Percentiles rank a stretch among this genome's conserved stretches.
phyloP scores from a whole-genome alignment of 805 yeast genomes.

The Teunomyces kruisii region DNA sequence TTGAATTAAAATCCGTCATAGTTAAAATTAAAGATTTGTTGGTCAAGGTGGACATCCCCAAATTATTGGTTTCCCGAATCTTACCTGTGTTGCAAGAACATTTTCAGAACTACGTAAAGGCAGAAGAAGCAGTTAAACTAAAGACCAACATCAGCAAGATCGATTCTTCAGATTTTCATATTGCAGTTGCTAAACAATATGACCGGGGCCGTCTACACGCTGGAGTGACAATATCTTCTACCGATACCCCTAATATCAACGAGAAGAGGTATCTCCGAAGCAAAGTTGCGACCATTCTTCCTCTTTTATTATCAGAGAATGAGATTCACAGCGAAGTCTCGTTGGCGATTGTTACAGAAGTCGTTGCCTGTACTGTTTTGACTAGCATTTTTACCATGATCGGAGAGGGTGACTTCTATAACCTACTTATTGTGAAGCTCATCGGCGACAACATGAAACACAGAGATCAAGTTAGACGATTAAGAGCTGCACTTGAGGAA shows the following conservation, averaged over 20 bases:
- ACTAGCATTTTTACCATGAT: constrained; percentile 56
- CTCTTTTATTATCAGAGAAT: constrained; percentile 45
- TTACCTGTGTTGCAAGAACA: constrained; percentile 71
- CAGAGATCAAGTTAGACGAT: constrained; percentile 67
- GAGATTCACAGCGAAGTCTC: constrained; percentile 53
- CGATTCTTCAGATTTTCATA: constrained; percentile 35
- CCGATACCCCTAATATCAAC: constrained; percentile 28
- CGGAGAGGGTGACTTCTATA: constrained; percentile 76
- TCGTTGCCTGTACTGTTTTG: constrained; percentile 49
- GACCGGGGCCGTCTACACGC: constrained; percentile 58
- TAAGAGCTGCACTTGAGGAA: constrained; percentile 66
- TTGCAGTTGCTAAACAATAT: constrained; percentile 44
- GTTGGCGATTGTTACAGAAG: constrained; percentile 54
- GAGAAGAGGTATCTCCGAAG: constrained; percentile 52
- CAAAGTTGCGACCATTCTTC: constrained; percentile 44
- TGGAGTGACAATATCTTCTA: constrained; percentile 44
- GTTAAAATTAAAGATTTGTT: constrained; percentile 43
- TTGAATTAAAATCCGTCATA: constrained; percentile 44
- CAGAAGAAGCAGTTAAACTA: constrained; percentile 33
- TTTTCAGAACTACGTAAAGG: constrained; percentile 48
- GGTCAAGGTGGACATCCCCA: constrained; percentile 49
- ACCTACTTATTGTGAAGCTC: constrained; percentile 56
- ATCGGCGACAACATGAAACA: constrained; percentile 70
- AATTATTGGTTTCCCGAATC: constrained; percentile 54
- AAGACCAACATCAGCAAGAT: constrained; percentile 1